These are phyloP conservation scores for Tricholomella constricta DNA, from an alignment of 768 basidiomycete species.

Conservation along the genomic window DNA sequence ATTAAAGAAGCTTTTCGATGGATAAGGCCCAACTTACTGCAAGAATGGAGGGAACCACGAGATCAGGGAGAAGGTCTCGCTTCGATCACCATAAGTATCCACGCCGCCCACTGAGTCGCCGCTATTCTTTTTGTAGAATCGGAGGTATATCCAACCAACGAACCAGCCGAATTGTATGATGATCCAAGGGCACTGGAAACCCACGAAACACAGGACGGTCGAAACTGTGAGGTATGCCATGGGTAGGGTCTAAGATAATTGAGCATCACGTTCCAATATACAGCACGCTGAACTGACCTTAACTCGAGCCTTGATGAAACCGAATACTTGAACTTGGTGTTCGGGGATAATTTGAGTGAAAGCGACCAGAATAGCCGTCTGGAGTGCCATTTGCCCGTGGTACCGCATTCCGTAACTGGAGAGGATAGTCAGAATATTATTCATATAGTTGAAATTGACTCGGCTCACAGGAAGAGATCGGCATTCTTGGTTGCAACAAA, in stretches of 20 bases:
- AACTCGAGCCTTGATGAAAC: slow-evolving; percentile 81
- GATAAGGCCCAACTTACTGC: slow-evolving; percentile 60
- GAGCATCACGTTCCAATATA: slow-evolving; percentile 3
- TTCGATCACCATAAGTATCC: slow-evolving; percentile 87
- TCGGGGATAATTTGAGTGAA: slow-evolving; percentile 98
- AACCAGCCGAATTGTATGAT: slow-evolving; percentile 99
- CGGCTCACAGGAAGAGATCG: slow-evolving; percentile 76
- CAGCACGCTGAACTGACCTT: slow-evolving; percentile 59
- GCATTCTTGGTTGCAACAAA: slow-evolving; percentile 68
- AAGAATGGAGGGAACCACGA: slow-evolving; percentile 97
- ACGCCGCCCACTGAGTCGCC: slow-evolving; percentile 62
- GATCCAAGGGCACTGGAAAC: slow-evolving; percentile 88
- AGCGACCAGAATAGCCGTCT: slow-evolving; percentile 87
- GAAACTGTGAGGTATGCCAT: slow-evolving; percentile 93
- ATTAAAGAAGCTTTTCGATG: not conserved
- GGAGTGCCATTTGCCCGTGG: slow-evolving; percentile 91
- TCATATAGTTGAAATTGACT: slow-evolving; percentile 4
- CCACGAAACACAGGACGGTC: slow-evolving; percentile 78
- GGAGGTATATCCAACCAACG: slow-evolving; percentile 90
- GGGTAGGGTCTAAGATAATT: slow-evolving; percentile 68
- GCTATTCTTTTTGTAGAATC: slow-evolving; percentile 92
- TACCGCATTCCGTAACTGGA: slow-evolving; percentile 84
- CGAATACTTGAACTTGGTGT: slow-evolving; percentile 93
- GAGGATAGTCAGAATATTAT: slow-evolving; percentile 10
- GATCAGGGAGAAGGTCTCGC: slow-evolving; percentile 93